A percentile compares a stretch with the other conserved stretches of the same genome.
phyloP scores from a whole-genome alignment of 176 grass and related monocot species.

The Rhipidocladum racemiflorum region DNA sequence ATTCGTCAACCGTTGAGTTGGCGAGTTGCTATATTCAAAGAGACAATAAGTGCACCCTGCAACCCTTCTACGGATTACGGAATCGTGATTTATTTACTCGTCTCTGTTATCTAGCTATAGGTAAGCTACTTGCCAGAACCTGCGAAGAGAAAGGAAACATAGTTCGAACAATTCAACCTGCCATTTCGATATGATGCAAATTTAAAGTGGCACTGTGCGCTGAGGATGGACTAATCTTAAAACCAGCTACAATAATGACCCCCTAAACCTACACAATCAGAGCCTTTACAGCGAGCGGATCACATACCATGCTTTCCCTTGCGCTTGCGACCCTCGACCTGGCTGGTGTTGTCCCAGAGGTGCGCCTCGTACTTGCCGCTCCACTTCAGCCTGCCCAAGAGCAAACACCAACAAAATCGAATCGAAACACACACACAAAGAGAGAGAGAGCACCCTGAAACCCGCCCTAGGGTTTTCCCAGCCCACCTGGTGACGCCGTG shows the following conservation, averaged over 20 bases:
- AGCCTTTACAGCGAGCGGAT: not conserved
- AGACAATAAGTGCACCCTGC: not conserved
- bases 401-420: not conserved
- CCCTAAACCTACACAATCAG: not conserved
- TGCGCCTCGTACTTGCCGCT: conserved; percentile 87
- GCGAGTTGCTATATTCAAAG: not conserved
- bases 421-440: not conserved
- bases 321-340: conserved; percentile 66
- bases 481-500: conserved; percentile 88
- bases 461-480: not conserved
- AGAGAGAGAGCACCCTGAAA: not conserved
- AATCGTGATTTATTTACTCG: not conserved
- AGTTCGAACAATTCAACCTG: not conserved
- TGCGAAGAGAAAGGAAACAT: not conserved
- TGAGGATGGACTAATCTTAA: not conserved
- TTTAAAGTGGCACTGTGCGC: not conserved
- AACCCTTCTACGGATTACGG: not conserved
- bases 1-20: not conserved
- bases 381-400: conserved; percentile 55
- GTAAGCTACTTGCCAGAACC: not conserved
- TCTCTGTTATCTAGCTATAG: not conserved
- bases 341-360: conserved; percentile 77
- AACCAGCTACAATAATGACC: not conserved
- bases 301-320: conserved; percentile 64
- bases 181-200: not conserved